Base-by-base conservation (phyloP, 2,329 filamentous ascomycete genomes). In the Colletotrichum lentis region DNA sequence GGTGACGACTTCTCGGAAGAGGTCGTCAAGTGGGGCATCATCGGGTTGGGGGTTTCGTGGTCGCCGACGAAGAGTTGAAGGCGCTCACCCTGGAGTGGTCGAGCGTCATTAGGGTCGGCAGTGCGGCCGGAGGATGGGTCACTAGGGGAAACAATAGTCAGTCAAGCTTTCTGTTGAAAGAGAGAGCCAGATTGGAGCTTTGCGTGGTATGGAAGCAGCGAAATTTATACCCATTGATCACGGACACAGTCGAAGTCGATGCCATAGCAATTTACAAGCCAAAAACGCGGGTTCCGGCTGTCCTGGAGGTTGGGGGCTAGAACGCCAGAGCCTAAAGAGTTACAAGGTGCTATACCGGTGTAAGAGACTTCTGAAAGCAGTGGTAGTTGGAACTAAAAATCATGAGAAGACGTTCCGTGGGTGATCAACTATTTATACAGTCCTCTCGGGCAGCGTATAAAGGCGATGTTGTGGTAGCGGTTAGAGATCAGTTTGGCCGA, bases 311-410 rank as follows among this genome's bases (percentile, higher is more conserved):
- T 14, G 1, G 12, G 22, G 14, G 16, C 16, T 5, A 8, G 14
- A 7, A 27, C 27, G 2, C 27, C 10, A 12, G 16, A 14, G 11
- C 2, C 12, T 24, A 24, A 14, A 24, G 12, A 16, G 4, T 8
- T 49, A 2, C 1, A 24, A 3, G 12, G 2, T 2, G 2, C 5
- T 14, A n/a, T 14, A 24, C 12, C 4, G 0, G 5, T 16, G 5
- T 1, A 8, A 16, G 20, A 16, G 8, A 8, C 8, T 31, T 10
- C 31, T 31, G 27, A 31, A 31, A 31, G 27, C 27, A 31, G 27
- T 31, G n/a, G n/a, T n/a, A n/a, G n/a, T n/a, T n/a, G n/a, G n/a
- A n/a, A n/a, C n/a, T n/a, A n/a, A n/a, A n/a, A n/a, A n/a, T n/a
- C n/a, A n/a, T n/a, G n/a, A 8, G 27, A 31, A 31, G 27, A 31